Base-by-base conservation (phyloP, 192 early-diverging fungal species). In the Dispira simplex region DNA sequence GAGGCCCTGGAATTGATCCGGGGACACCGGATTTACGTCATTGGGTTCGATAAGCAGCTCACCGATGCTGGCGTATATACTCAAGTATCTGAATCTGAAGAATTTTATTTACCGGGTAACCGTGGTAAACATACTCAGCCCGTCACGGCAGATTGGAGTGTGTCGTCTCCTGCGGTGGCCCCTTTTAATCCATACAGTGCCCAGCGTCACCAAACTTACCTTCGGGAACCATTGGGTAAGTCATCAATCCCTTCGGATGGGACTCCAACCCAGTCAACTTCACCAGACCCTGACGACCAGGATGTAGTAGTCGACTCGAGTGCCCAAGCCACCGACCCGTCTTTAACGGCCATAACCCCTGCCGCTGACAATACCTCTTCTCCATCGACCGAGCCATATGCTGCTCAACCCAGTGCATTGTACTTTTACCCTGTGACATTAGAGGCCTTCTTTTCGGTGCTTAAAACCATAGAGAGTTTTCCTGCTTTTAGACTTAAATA, bases 391-490 rank as follows among this genome's bases (percentile, higher is more conserved):
- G 58, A 27, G 4, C 11, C 14, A 18, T 5, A 2, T 49, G 16
- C 9, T 2, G 48, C 48, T 21, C 58, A 27, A 16, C 58, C 58
- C 10, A 28, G 16, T 4, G 12, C 44, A 2, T 10, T 60, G 16
- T 60, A 60, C 39, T 43, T 60, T 60, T 60, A 60, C 43, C 58
- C 58, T 18, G 43, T 60, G 12, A 44, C 27, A 28, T 21, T 60
- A 18, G 58, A 60, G 32, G 32, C 58, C 10, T 60, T 60, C 18
- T 60, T 60, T 44, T 28, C 27, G 1, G 32, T 60, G 9, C 25
- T 60, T 10, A 27, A 60, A 44, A 44, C 27, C 27, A 28, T 60
- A 21, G 12, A 60, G 21, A 28, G 16, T 18, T 14, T 11, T 11
- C 14, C 25, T 14, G 32, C 8, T 14, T 60, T 44, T 43, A 12